These are phyloP conservation scores for Baudoinia panamericana DNA, from an alignment of 495 filamentous ascomycete genomes.

Conservation along the genomic window DNA sequence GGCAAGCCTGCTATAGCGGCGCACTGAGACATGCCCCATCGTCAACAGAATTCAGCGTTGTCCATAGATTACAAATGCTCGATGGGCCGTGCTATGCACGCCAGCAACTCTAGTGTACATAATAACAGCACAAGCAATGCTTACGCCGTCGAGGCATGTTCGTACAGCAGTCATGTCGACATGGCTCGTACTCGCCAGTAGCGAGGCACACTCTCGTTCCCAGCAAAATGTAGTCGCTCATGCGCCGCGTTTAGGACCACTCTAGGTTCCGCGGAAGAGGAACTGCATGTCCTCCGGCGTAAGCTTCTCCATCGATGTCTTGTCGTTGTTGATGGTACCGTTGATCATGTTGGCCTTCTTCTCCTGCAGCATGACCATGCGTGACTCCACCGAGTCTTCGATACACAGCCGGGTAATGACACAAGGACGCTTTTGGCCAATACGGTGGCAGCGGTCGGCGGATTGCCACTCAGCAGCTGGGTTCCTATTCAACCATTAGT, in stretches of 20 bases:
- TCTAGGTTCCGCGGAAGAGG: constrained; percentile 59
- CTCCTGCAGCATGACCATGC: constrained; percentile 89
- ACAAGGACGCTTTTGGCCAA: constrained; percentile 84
- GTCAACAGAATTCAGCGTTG: too few relatives aligned
- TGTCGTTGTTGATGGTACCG: constrained; percentile 85
- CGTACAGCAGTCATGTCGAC: too few relatives aligned
- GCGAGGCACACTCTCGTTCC: too few relatives aligned
- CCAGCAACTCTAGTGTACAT: too few relatives aligned
- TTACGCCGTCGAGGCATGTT: too few relatives aligned
- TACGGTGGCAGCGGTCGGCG: constrained; percentile 91
- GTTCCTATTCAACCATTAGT: constrained; percentile 70
- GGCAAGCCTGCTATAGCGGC: too few relatives aligned
- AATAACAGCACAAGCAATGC: too few relatives aligned
- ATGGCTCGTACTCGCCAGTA: too few relatives aligned
- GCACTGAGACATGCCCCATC: too few relatives aligned
- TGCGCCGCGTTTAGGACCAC: not conserved
- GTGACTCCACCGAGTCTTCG: constrained; percentile 87
- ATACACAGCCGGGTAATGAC: constrained; percentile 90
- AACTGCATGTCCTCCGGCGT: constrained; percentile 90
- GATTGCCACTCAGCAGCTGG: constrained; percentile 96
- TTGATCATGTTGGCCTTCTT: constrained; percentile 96
- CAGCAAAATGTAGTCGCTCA: too few relatives aligned
- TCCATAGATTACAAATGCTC: too few relatives aligned
- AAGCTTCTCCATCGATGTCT: constrained; percentile 73
- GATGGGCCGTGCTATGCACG: too few relatives aligned